Evolutionary conservation across 1,284 basidiomycete genomes (phyloP).

Genomic region (Chalciporus sp.): DNA sequence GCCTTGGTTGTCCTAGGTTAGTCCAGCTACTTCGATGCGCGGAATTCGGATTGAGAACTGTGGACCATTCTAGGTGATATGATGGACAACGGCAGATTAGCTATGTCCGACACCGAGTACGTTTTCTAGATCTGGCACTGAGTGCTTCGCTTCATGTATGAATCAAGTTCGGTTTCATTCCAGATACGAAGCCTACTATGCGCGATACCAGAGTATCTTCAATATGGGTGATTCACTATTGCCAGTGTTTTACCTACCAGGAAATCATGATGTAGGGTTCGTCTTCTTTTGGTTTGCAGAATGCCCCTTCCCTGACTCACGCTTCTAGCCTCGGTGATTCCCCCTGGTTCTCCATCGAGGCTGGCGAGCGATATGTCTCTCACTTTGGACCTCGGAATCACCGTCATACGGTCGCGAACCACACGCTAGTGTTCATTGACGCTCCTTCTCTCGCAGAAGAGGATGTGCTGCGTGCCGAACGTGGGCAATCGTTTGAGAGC

Average conservation of each 20-base stretch:
- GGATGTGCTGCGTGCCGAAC: slow-evolving; percentile 67
- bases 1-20: slow-evolving; percentile 81
- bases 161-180: slow-evolving; percentile 19
- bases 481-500: slow-evolving; percentile 50
- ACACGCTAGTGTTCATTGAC: slow-evolving; percentile 72
- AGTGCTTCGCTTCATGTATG: background rate
- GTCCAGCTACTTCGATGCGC: slow-evolving; percentile 59
- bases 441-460: slow-evolving; percentile 75
- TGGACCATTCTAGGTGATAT: slow-evolving; percentile 53
- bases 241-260: slow-evolving; percentile 71
- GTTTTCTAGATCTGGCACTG: slow-evolving; percentile 31
- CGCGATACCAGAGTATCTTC: slow-evolving; percentile 68
- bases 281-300: slow-evolving; percentile 15
- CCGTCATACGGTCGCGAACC: slow-evolving; percentile 56
- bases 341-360: slow-evolving; percentile 49
- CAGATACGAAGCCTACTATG: slow-evolving; percentile 64
- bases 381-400: slow-evolving; percentile 62
- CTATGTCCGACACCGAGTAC: slow-evolving; percentile 65
- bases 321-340: slow-evolving; percentile 51
- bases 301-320: slow-evolving; percentile 4
- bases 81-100: slow-evolving; percentile 72
- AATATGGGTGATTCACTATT: slow-evolving; percentile 39
- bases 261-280: slow-evolving; percentile 85
- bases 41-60: background rate
- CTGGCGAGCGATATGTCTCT: slow-evolving; percentile 53